Evolutionary conservation across 257 asterid genomes (phyloP).

Genomic region (Paulownia fortunei): DNA sequence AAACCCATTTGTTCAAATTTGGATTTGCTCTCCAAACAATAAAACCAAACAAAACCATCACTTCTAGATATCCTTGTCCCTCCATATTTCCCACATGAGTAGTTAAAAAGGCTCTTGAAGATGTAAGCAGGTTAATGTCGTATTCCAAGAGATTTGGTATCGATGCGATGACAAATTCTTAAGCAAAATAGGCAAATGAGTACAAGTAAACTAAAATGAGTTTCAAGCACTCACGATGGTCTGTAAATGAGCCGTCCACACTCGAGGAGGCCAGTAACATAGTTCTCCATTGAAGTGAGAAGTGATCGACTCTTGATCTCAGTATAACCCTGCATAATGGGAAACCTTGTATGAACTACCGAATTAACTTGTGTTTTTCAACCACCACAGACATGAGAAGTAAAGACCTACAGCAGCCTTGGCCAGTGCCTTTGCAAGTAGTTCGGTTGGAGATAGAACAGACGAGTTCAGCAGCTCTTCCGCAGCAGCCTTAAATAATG

Average conservation of each 20-base stretch:
- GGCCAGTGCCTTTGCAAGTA: constrained; percentile 96
- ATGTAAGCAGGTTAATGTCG: not conserved
- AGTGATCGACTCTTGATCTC: constrained; percentile 90
- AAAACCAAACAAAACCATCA: not conserved
- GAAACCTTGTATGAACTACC: constrained; percentile 22
- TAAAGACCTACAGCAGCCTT: constrained; percentile 80
- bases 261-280: constrained; percentile 77
- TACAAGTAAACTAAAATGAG: not conserved
- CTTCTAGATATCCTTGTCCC: not conserved
- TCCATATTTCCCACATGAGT: not conserved
- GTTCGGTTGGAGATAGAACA: constrained; percentile 70
- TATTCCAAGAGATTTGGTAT: not conserved
- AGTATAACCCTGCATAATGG: constrained; percentile 72
- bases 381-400: not conserved
- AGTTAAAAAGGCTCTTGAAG: not conserved
- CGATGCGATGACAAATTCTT: not conserved
- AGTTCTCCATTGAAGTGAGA: constrained; percentile 86
- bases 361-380: not conserved
- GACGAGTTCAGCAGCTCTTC: constrained; percentile 75
- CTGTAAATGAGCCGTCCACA: constrained; percentile 76
- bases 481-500: constrained; percentile 89
- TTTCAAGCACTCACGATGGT: constrained; percentile 68
- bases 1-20: not conserved
- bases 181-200: not conserved
- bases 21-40: not conserved